Evolutionary conservation across 1,139 yeast genomes (phyloP), one percentile per base, ranked within the genome.

Genomic region (Kodamaea plutei): DNA sequence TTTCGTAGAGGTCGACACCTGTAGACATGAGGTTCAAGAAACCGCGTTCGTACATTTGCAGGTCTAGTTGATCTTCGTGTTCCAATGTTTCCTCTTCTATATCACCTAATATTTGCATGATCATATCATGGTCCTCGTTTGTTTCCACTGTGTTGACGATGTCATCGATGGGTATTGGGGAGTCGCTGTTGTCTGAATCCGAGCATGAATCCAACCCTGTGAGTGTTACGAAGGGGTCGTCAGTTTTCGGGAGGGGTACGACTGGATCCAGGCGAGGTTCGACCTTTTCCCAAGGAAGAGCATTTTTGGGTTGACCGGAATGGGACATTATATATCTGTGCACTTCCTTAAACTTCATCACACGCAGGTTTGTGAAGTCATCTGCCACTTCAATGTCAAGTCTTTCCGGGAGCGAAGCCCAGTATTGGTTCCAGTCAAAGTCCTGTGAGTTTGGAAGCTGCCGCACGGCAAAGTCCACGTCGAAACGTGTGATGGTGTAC

Each of bases 21-120:
- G 16, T 34, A 28, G 7, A 23, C 8, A 47, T 30, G 29, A 25
- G 26, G 2, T 44, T 38, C 23, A 36, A 35, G 20, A 51, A 33
- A 6, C 49, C 52, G 15, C 49, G 53, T 30, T 58, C 61, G 26
- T 57, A 41, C 19, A 44, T 40, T 15, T 40, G 37, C 23, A 54
- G 49, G 18, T 44, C 48, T 19, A 23, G 26, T 7, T 21, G 23
- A 30, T 57, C 64, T 3, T 23, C 25, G 6, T 33, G 31, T 6
- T 58, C 56, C 12, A 56, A 36, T 2, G 29, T 26, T 14, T 37
- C 26, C 6, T 39, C 42, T 22, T 43, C 48, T 4, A 42, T 31
- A 15, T 29, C 11, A 7, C 32, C 42, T n/a, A 27, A 36, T 2
- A 28, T 29, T 16, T 37, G 37, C 20, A 28, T 23, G 4, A 13